These are phyloP conservation scores for Casuarina equisetifolia DNA, from an alignment of 306 rosid species.

Conservation along the genomic window DNA sequence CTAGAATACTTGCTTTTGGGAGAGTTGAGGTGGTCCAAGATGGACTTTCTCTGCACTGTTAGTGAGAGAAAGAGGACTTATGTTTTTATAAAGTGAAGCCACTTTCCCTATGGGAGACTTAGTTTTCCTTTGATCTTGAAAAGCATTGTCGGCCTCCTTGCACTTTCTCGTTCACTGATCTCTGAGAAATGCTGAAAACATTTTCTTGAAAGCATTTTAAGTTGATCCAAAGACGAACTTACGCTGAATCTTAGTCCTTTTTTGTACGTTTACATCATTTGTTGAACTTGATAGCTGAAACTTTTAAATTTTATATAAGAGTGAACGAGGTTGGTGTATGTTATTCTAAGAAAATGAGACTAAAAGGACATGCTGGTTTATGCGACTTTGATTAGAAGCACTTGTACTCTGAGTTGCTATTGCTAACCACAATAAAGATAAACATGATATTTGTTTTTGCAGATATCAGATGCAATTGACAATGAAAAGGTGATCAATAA, in stretches of 20 bases:
- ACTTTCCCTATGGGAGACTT: too few relatives aligned
- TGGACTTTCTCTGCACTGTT: too few relatives aligned
- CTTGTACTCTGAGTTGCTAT: constrained; percentile 5
- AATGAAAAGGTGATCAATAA: constrained; percentile 72
- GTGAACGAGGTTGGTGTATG: neutral
- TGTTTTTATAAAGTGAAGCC: too few relatives aligned
- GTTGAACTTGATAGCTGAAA: neutral
- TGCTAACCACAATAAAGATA: constrained; percentile 14
- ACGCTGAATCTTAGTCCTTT: neutral
- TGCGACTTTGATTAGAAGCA: neutral
- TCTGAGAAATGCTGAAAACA: too few relatives aligned
- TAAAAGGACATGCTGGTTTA: neutral
- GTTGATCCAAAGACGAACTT: too few relatives aligned
- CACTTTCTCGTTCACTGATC: too few relatives aligned
- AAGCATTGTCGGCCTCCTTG: too few relatives aligned
- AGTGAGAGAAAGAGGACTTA: too few relatives aligned
- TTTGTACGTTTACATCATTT: neutral
- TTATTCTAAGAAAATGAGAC: neutral
- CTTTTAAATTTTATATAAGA: neutral
- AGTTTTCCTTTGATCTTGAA: too few relatives aligned
- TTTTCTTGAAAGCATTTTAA: too few relatives aligned
- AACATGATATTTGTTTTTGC: constrained; percentile 26
- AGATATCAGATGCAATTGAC: constrained; percentile 87
- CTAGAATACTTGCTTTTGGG: too few relatives aligned
- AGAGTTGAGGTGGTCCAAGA: too few relatives aligned